These are phyloP conservation scores for Rhodotorula mucilaginosa DNA, from an alignment of 1,284 basidiomycete species.

Conservation along the genomic window DNA sequence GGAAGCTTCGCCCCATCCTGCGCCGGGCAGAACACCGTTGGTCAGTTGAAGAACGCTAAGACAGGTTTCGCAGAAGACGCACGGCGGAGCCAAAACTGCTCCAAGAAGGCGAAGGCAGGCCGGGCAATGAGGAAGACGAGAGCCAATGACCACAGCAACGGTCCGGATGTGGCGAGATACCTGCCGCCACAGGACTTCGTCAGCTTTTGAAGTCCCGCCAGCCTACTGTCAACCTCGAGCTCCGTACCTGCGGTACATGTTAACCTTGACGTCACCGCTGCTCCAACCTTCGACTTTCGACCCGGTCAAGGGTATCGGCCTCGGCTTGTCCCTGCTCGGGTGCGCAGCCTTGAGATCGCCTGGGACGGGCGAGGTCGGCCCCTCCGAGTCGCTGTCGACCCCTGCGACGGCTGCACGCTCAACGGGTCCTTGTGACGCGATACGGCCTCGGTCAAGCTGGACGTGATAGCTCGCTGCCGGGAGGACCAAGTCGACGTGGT, in stretches of 20 bases:
- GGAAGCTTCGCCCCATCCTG: constrained; percentile 35
- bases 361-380: background rate
- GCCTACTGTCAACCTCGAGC: no score
- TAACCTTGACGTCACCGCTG: constrained; percentile 22
- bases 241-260: constrained; percentile 31
- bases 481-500: constrained; percentile 58
- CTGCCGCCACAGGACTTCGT: constrained; percentile 6
- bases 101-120: constrained; percentile 24
- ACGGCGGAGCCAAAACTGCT: constrained; percentile 34
- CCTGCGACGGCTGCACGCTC: background rate
- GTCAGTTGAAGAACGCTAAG: no score
- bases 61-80: background rate
- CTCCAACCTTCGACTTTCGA: constrained; percentile 28
- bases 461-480: constrained; percentile 53
- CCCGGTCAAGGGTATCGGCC: background rate
- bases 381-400: background rate
- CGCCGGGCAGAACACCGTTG: background rate
- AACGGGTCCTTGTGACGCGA: constrained; percentile 64
- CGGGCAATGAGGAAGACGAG: constrained; percentile 20
- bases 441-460: constrained; percentile 74
- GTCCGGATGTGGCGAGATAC: constrained; percentile 28
- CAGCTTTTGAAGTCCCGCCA: no score
- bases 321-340: background rate
- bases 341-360: background rate
- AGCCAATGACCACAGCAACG: constrained; percentile 21